phyloP scores from a whole-genome alignment of 345 rosid species.

The Mallotus nudiflorus region DNA sequence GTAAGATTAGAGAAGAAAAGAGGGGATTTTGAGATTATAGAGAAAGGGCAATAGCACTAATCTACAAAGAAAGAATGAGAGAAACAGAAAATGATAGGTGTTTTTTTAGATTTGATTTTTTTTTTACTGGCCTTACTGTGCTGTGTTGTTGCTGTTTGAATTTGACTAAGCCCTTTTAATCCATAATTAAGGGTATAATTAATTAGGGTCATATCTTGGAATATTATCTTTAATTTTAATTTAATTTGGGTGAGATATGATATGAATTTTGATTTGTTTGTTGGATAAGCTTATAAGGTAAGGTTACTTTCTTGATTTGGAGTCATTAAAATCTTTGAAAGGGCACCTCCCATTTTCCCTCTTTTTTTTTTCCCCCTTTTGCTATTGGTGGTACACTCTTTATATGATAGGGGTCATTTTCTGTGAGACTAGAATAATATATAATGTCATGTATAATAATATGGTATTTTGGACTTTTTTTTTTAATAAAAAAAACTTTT shows the following conservation, averaged over 20 bases:
- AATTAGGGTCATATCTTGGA: constrained; percentile 8
- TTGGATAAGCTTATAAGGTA: not conserved
- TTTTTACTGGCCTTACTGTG: not conserved
- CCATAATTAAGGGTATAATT: constrained; percentile 18
- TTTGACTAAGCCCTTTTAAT: constrained; percentile 35
- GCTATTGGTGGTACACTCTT: too few species aligned
- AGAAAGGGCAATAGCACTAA: not conserved
- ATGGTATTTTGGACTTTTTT: too few species aligned
- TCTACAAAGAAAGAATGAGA: constrained; percentile 8
- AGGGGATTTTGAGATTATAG: constrained; percentile 6
- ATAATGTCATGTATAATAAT: too few species aligned
- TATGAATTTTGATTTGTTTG: constrained; percentile 12
- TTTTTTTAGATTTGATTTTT: too few species aligned
- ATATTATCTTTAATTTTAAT: not conserved
- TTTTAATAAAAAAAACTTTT: too few species aligned
- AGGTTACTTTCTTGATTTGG: constrained; percentile 24
- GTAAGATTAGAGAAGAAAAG: constrained; percentile 4
- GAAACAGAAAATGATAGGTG: constrained; percentile 15
- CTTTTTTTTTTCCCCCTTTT: too few species aligned
- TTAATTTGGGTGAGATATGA: not conserved
- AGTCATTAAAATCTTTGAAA: constrained; percentile 15
- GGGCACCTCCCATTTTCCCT: constrained; percentile 18
- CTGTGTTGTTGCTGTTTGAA: not conserved
- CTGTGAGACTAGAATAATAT: too few species aligned
- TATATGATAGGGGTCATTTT: too few species aligned